Base-by-base conservation (phyloP, 2,329 filamentous ascomycete genomes). In the Neurospora sp. region DNA sequence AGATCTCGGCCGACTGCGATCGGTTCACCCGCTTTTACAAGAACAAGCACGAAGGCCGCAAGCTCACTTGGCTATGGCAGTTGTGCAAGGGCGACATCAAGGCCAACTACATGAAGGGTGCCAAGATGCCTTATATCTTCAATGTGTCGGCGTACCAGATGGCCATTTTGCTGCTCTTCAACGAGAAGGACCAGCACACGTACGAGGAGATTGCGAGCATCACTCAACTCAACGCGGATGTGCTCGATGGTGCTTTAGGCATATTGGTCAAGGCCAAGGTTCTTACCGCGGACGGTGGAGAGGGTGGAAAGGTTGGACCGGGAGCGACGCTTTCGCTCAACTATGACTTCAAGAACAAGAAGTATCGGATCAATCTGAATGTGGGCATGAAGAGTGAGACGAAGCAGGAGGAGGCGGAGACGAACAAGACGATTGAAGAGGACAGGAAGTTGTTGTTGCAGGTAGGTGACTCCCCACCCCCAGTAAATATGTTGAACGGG, bases 391-490 rank as follows among this genome's bases (percentile, higher is more conserved):
- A 97, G 83, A 92, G 93, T 40, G 96, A 99, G 82, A 91, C 95
- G 78, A 98, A 97, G 86, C 92, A 96, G 73, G 96, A 99, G 80
- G 91, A 93, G 74, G 94, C 93, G 72, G 96, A 99, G 79, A 99
- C 96, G 7, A 97, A 98, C 85, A 99, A 99, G 88, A 98, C 93
- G 3, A 97, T 99, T 76, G 96, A 99, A 83, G 96, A 99, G 81
- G 96, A 99, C 80, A 89, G 96, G 72, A 98, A 98, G 82, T 85
- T 99, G 72, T 87, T 99, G 71, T 91, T 98, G 79, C 96, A 99
- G 90, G 95, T 97, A 87, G 81, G 33, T 33, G 33, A 33, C 33
- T 6, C 33, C 33, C 33, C 33, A 33, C 0, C 33, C 33, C 33
- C 39, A 5, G n/a, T 43, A 38, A 38, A 3, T 66, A 1, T 40